Percentiles rank a stretch among this genome's conserved stretches.
Conservation (phyloP, 192 early-diverging fungal species). For the Podila epigama region DNA sequence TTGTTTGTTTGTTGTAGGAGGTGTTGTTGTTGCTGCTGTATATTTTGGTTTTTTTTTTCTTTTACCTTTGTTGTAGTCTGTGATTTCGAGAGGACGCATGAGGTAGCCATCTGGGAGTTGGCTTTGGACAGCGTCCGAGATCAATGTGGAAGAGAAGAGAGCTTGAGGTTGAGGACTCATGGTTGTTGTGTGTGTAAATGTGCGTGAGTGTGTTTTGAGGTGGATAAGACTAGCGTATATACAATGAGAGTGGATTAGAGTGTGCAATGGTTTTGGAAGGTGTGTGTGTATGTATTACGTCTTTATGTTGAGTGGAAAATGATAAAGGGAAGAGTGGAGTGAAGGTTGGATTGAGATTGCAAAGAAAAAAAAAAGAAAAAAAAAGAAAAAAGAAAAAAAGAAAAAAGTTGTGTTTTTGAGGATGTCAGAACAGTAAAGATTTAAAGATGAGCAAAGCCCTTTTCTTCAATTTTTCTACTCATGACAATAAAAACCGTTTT, state of each 20-base stretch:
- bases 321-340: neutral
- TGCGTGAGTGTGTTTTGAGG: neutral
- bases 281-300: neutral
- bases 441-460: neutral
- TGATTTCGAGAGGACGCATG: slow-evolving; percentile 76
- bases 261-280: neutral
- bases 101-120: slow-evolving; percentile 71
- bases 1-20: too few species aligned
- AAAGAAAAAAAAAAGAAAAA: slow-evolving; percentile 3
- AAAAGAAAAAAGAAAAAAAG: neutral
- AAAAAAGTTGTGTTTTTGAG: neutral
- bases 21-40: too few species aligned
- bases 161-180: slow-evolving; percentile 14
- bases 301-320: neutral
- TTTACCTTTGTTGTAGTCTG: slow-evolving; percentile 89
- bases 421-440: neutral
- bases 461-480: too few species aligned
- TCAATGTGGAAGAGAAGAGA: slow-evolving; percentile 57
- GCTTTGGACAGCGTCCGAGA: slow-evolving; percentile 69
- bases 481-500: too few species aligned
- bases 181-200: neutral
- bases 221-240: neutral
- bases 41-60: too few species aligned
- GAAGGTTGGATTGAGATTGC: neutral
- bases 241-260: neutral